These are phyloP conservation scores for Tolypocladium capitatum DNA, from an alignment of 2,329 filamentous ascomycete genomes.

Conservation along the genomic window DNA sequence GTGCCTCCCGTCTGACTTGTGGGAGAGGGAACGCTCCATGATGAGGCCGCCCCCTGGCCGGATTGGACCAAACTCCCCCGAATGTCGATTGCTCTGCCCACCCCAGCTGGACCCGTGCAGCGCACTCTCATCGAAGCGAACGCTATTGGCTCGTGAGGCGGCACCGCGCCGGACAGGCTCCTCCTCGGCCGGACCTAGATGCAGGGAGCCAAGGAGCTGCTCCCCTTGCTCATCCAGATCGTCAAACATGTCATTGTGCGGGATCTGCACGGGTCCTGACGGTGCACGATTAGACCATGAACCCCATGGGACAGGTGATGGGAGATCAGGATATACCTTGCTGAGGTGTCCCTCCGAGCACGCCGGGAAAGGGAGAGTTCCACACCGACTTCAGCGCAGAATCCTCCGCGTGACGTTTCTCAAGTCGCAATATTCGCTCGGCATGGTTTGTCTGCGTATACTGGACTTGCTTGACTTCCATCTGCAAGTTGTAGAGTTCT, in stretches of 20 bases:
- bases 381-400: conserved; percentile 71
- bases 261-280: conserved; percentile 65
- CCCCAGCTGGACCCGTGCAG: conserved; percentile 79
- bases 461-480: conserved; percentile 57
- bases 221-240: conserved; percentile 80
- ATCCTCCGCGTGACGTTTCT: conserved; percentile 56
- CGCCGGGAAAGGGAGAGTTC: conserved; percentile 85
- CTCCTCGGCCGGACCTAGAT: conserved; percentile 70
- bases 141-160: conserved; percentile 87
- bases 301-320: neutral
- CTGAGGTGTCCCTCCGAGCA: conserved; percentile 69
- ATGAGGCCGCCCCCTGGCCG: conserved; percentile 73
- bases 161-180: conserved; percentile 74
- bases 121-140: conserved; percentile 92
- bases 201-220: conserved; percentile 66
- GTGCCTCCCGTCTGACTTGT: conserved; percentile 90
- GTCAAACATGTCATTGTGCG: conserved; percentile 74
- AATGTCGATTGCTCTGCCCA: conserved; percentile 63
- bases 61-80: conserved; percentile 65
- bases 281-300: neutral
- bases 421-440: conserved; percentile 47
- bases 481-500: conserved; percentile 55
- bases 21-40: conserved; percentile 82
- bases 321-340: conserved; percentile 45
- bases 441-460: conserved; percentile 48